Conservation (phyloP, 2,329 filamentous ascomycete species). For the Lachnellula subtilissima region DNA sequence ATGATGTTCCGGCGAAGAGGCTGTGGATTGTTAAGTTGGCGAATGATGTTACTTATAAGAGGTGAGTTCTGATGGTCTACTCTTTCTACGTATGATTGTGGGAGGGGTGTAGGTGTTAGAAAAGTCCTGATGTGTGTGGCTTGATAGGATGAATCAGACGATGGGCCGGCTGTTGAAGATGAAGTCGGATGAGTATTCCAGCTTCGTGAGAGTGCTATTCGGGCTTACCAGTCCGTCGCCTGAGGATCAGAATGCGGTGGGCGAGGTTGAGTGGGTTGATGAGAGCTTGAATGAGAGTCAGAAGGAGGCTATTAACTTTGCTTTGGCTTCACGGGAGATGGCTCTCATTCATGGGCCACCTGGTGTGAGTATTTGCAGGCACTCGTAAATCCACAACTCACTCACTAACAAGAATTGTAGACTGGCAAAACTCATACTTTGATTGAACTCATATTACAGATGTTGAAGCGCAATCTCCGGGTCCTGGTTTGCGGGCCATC, state of each 20-base stretch:
- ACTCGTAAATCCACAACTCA: background rate
- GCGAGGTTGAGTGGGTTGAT: constrained; percentile 55
- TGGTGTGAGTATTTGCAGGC: constrained; percentile 47
- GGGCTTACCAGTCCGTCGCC: constrained; percentile 51
- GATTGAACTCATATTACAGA: constrained; percentile 90
- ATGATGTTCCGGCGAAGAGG: constrained; percentile 34
- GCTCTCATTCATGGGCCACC: constrained; percentile 92
- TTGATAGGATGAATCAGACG: constrained; percentile 53
- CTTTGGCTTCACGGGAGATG: constrained; percentile 73
- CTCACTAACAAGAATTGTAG: constrained; percentile 31
- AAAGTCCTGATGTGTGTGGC: background rate
- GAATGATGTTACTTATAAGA: constrained; percentile 61
- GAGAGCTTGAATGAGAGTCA: constrained; percentile 60
- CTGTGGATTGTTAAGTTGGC: constrained; percentile 64
- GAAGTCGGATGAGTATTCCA: constrained; percentile 52
- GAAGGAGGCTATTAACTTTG: constrained; percentile 71
- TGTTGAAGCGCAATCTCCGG: constrained; percentile 67
- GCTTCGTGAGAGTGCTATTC: constrained; percentile 58
- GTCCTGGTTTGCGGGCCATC: constrained; percentile 93
- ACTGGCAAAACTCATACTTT: constrained; percentile 97
- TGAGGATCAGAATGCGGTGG: constrained; percentile 37
- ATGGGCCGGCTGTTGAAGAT: constrained; percentile 58
- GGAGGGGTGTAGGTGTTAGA: background rate
- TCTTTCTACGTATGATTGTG: background rate
- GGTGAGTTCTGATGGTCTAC: constrained; percentile 14